Evolutionary conservation across 768 basidiomycete genomes (phyloP).

Genomic region (Psilocybe tampanensis): DNA sequence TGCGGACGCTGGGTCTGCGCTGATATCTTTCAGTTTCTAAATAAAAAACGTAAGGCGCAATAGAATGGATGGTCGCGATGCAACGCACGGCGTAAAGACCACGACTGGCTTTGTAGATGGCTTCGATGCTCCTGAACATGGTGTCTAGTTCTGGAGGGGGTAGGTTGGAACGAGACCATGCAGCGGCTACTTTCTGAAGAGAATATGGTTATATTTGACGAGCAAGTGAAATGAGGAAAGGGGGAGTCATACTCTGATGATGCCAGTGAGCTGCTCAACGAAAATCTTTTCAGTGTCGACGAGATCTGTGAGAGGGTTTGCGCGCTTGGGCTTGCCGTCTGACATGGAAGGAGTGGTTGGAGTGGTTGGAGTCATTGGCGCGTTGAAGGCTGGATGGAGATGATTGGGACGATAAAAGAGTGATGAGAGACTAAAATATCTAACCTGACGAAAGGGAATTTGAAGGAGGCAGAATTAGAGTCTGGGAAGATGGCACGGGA

Average conservation of each 20-base stretch:
- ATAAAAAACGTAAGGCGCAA: constrained; percentile 17
- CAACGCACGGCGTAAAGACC: constrained; percentile 67
- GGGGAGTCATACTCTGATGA: constrained; percentile 90
- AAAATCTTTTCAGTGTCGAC: constrained; percentile 93
- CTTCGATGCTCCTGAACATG: constrained; percentile 95
- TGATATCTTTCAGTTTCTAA: constrained; percentile 94
- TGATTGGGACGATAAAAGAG: constrained; percentile 4
- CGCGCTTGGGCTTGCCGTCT: constrained; percentile 50
- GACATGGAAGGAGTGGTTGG: constrained; percentile 28
- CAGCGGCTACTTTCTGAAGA: constrained; percentile 89
- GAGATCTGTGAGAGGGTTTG: constrained; percentile 88
- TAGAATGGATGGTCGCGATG: constrained; percentile 1
- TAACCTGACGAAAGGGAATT: constrained; percentile 24
- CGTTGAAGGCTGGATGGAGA: constrained; percentile 23
- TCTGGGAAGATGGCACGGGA: constrained; percentile 6
- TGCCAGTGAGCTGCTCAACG: constrained; percentile 85
- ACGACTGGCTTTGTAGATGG: constrained; percentile 91
- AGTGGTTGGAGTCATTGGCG: constrained; percentile 38
- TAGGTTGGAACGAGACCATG: constrained; percentile 95
- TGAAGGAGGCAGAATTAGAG: constrained; percentile 11
- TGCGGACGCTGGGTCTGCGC: constrained; percentile 87
- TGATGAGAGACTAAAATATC: constrained; percentile 9
- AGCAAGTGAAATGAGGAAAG: neutral
- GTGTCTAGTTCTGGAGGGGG: constrained; percentile 89
- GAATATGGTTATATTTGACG: neutral